Base-by-base conservation (phyloP, 2,329 filamentous ascomycete species). In the Colletotrichum aenigma region DNA sequence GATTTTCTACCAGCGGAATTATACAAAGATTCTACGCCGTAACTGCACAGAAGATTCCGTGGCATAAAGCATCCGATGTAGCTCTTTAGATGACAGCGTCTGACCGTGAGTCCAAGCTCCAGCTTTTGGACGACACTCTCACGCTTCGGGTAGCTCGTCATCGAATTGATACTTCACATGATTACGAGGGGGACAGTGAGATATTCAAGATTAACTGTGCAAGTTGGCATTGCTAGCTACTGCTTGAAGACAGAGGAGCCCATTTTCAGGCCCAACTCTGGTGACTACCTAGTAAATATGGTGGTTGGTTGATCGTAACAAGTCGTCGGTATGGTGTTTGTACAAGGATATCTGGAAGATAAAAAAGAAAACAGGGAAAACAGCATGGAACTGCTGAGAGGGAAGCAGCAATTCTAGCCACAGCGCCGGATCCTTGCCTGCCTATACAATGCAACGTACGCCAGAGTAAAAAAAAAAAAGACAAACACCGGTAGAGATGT, bases 321-420 rank as follows among this genome's bases (percentile, higher is more conserved):
- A 58, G 64, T 76, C 70, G 74, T 76, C 58, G 58, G 18, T 15
- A 36, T 28, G 26, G 26, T 62, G 61, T 30, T 74, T 62, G 61
- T 73, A 71, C 76, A 73, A 77, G 70, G 64, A 68, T 67, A 73
- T 48, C 52, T n/a, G 16, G 26, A n/a, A 38, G 32, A 65, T n/a
- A 30, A 12, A n/a, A 26, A 9, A n/a, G 18, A 32, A 67, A 10
- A 56, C n/a, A 32, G 4, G n/a, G 10, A 34, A 15, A 64, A 43
- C 21, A 69, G 64, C 56, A 61, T 32, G 10, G n/a, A 36, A 18
- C 32, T 26, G 36, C 7, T 24, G 36, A 18, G 18, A 67, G 48
- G 71, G 24, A 64, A 36, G 34, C 58, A 64, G 67, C 34, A 66
- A 26, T 26, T 66, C 21, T 66, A 24, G 48, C 68, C 56, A 67